phyloP scores from a whole-genome alignment of 192 early-diverging fungal genomes.

The Ambispora gerdemannii region DNA sequence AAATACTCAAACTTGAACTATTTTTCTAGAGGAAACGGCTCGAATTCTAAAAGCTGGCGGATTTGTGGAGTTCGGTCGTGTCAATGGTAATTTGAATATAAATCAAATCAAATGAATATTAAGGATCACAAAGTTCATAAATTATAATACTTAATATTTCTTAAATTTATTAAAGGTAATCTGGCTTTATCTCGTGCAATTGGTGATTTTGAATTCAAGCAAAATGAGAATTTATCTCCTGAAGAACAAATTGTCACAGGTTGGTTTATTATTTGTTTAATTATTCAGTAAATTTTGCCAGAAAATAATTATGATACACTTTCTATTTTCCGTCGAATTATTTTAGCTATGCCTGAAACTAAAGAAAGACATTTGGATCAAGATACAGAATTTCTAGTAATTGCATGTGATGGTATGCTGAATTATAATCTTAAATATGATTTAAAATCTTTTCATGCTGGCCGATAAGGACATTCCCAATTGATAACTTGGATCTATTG shows the following conservation, averaged over 20 bases:
- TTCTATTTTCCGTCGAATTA: not conserved
- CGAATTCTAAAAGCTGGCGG: conserved; percentile 91
- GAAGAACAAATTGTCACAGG: conserved; percentile 93
- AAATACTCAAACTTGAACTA: too few relatives aligned
- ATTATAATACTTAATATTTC: conserved; percentile 18
- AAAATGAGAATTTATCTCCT: conserved; percentile 67
- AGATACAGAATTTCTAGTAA: conserved; percentile 87
- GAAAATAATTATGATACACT: not conserved
- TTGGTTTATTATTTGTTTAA: conserved; percentile 13
- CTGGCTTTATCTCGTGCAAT: conserved; percentile 95
- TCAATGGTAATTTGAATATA: conserved; percentile 92
- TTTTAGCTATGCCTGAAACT: conserved; percentile 78
- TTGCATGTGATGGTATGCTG: conserved; percentile 90
- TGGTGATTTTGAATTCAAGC: conserved; percentile 99
- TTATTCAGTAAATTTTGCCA: not conserved
- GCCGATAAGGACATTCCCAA: not conserved
- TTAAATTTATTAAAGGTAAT: conserved; percentile 57
- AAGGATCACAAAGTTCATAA: too few relatives aligned
- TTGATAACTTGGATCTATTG: too few relatives aligned
- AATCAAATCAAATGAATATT: not conserved
- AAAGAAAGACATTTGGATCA: conserved; percentile 54
- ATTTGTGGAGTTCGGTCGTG: conserved; percentile 97
- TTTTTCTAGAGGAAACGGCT: conserved; percentile 58
- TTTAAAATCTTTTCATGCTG: conserved; percentile 1
- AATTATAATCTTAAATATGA: not conserved